Percentiles rank a stretch among this genome's conserved stretches.
These are phyloP conservation scores for Stevia rebaudiana DNA, from an alignment of 140 eudicot species.

Conservation along the genomic window DNA sequence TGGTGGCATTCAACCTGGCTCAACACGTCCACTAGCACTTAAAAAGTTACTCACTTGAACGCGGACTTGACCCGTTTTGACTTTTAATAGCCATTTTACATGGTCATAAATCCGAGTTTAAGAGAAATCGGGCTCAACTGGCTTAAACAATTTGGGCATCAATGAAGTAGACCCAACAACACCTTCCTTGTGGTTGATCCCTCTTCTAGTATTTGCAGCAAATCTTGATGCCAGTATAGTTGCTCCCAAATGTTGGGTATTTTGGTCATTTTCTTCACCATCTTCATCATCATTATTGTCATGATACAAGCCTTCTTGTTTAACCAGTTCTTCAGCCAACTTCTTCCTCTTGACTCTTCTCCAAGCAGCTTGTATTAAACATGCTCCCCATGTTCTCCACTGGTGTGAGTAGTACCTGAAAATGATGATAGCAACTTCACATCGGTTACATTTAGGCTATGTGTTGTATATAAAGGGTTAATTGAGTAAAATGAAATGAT, in stretches of 20 bases:
- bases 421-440: conserved; percentile 5
- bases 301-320: conserved; percentile 43
- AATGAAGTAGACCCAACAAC: conserved; percentile 30
- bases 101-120: background rate
- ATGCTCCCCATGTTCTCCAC: conserved; percentile 93
- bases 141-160: conserved; percentile 75
- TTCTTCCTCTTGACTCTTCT: conserved; percentile 53
- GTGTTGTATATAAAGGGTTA: conserved; percentile 3
- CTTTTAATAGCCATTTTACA: no score
- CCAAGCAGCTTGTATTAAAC: conserved; percentile 82
- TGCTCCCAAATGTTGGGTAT: conserved; percentile 45
- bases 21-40: no score
- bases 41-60: no score
- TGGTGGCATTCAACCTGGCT: no score
- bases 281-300: conserved; percentile 12
- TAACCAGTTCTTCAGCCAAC: conserved; percentile 53
- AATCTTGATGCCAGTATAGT: conserved; percentile 62
- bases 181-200: conserved; percentile 33
- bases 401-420: conserved; percentile 81
- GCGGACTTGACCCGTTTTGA: no score
- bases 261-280: conserved; percentile 17
- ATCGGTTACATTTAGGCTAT: background rate
- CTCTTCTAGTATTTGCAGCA: conserved; percentile 62
- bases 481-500: background rate
- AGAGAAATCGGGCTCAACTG: conserved; percentile 65